Conservation (phyloP, 495 filamentous ascomycete species). For the Penicillium manginii region DNA sequence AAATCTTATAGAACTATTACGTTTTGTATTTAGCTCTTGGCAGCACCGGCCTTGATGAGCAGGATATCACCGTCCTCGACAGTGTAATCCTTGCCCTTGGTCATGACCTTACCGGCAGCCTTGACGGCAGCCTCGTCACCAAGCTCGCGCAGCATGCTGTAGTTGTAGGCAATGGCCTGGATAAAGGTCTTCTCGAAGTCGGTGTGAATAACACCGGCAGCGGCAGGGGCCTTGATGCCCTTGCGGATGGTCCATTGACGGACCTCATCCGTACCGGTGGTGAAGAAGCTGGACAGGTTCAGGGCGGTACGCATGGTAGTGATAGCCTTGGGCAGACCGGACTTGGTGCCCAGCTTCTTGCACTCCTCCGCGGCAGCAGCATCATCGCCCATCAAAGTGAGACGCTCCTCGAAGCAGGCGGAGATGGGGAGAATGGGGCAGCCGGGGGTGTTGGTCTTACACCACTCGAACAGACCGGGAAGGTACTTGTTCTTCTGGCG, state of each 20-base stretch:
- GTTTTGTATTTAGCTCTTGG: slow-evolving; percentile 64
- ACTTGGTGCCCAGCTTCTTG: slow-evolving; percentile 85
- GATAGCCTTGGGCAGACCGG: slow-evolving; percentile 89
- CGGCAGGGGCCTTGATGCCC: slow-evolving; percentile 94
- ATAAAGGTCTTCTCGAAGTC: slow-evolving; percentile 99
- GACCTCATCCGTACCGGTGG: slow-evolving; percentile 94
- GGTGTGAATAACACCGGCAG: slow-evolving; percentile 96
- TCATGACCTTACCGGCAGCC: slow-evolving; percentile 94
- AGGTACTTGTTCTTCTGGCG: slow-evolving; percentile 99
- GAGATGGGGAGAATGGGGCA: slow-evolving; percentile 94
- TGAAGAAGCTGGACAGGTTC: slow-evolving; percentile 94
- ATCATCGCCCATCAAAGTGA: slow-evolving; percentile 76
- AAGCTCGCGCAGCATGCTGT: slow-evolving; percentile 72
- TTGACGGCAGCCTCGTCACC: slow-evolving; percentile 89
- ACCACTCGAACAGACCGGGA: slow-evolving; percentile 87
- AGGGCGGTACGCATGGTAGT: slow-evolving; percentile 92
- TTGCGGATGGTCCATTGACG: slow-evolving; percentile 98
- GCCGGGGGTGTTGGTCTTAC: slow-evolving; percentile 84
- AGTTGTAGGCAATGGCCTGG: slow-evolving; percentile 91
- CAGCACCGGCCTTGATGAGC: slow-evolving; percentile 94
- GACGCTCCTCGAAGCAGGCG: slow-evolving; percentile 87
- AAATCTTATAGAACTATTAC: slow-evolving; percentile 15
- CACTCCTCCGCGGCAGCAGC: slow-evolving; percentile 83
- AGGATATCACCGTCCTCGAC: slow-evolving; percentile 61
- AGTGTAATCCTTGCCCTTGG: slow-evolving; percentile 98